Evolutionary conservation across 2,329 filamentous ascomycete species (phyloP), one percentile per base, ranked within the genome.

Genomic region (Fusarium sp.): DNA sequence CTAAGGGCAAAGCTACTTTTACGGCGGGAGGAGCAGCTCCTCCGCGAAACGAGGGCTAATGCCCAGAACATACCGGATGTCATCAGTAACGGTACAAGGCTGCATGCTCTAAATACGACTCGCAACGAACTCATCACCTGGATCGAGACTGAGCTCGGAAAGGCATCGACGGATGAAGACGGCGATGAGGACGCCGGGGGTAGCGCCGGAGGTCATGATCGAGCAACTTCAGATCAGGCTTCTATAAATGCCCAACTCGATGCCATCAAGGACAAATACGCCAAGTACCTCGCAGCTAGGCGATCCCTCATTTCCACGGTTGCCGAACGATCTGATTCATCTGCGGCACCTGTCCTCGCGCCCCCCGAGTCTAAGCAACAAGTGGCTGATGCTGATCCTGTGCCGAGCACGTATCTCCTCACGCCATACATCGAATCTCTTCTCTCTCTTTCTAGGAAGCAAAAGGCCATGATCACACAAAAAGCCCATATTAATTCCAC

Each of bases 141-240:
- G 89, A 89, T 91, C 61, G 89, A 91, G 75, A 80, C 79, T 5
- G 89, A 90, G 74, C 78, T 91, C 20, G 79, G 82, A 56, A 86
- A 85, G 59, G 86, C 87, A 2, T 81, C 83, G 4, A 73, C 75
- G 0, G 80, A 79, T 3, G 78, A 71, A 20, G 75, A 77, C 1
- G 78, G 76, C 0, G 74, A 69, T 1, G 75, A 75, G 6, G 73
- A 74, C 0, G 51, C 46, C 9, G 66, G 72, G 4, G 74, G 75
- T 6, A 68, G 69, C 20, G 58, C 70, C 4, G 74, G 75, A 11
- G 67, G 70, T 56, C 59, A 74, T 31, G 70, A 71, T 14, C 59
- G 66, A 38, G 57, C 67, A 23, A 61, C 63, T 27, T 46, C 69
- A 7, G 70, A 77, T 29, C 76, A 75, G 34, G 67, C 74, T 6